phyloP scores from a whole-genome alignment of 345 rosid species.

The Streptanthus diversifolius region DNA sequence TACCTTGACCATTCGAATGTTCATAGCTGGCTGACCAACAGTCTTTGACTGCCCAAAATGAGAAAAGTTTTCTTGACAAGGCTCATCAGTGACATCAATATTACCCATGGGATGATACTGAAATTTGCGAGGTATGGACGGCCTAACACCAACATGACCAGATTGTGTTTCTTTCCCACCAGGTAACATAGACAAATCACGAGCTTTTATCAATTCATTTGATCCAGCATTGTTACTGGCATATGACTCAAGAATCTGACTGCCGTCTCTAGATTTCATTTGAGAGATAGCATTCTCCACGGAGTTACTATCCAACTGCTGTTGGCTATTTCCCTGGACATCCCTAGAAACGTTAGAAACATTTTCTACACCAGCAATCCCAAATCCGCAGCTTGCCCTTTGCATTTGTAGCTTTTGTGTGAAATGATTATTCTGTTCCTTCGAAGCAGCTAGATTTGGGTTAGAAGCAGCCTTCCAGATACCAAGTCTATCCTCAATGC shows the following conservation, averaged over 20 bases:
- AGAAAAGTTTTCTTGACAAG: constrained; percentile 40
- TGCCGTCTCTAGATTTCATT: constrained; percentile 36
- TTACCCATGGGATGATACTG: constrained; percentile 92
- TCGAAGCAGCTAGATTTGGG: constrained; percentile 30
- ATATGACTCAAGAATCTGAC: constrained; percentile 45
- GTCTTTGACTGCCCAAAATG: constrained; percentile 42
- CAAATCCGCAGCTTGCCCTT: constrained; percentile 37
- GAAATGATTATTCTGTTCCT: constrained; percentile 35
- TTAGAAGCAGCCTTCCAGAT: constrained; percentile 42
- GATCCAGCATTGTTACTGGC: constrained; percentile 42
- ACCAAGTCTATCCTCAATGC: constrained; percentile 37
- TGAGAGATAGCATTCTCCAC: constrained; percentile 45
- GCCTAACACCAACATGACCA: constrained; percentile 39
- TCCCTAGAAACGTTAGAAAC: constrained; percentile 35
- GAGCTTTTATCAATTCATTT: constrained; percentile 49
- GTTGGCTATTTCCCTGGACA: constrained; percentile 39
- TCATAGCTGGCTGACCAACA: constrained; percentile 40
- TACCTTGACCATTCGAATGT: constrained; percentile 46
- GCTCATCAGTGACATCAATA: constrained; percentile 51
- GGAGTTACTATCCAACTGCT: constrained; percentile 37
- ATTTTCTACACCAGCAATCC: constrained; percentile 31
- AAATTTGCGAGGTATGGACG: constrained; percentile 57
- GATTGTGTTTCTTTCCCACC: constrained; percentile 23
- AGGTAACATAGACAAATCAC: constrained; percentile 27
- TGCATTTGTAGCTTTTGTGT: constrained; percentile 35